Evolutionary conservation across 208 protist genomes (phyloP).

Genomic region (Acanthamoeba royreba): DNA sequence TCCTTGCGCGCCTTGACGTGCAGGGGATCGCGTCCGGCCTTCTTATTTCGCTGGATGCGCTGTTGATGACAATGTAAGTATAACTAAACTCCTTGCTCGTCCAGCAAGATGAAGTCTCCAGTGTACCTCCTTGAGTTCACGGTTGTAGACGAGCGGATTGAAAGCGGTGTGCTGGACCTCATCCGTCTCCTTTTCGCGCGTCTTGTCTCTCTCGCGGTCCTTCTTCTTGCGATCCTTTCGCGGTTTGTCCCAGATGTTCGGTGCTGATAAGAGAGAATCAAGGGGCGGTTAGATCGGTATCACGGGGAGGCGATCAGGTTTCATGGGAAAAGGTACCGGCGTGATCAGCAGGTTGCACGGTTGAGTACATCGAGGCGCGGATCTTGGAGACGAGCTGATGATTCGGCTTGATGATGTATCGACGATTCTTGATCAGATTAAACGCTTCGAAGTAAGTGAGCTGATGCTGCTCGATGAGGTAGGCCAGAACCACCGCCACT

Average conservation of each 20-base stretch:
- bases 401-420: constrained; percentile 29
- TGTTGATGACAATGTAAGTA: not conserved
- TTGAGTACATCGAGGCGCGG: not conserved
- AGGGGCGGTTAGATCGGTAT: too few species aligned
- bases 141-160: constrained; percentile 25
- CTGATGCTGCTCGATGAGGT: not conserved
- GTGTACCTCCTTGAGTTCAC: not conserved
- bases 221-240: not conserved
- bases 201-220: not conserved
- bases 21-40: not conserved
- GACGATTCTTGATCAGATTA: not conserved
- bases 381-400: not conserved
- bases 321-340: too few species aligned
- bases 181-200: not conserved
- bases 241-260: not conserved
- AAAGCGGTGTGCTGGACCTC: constrained; percentile 17
- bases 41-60: not conserved
- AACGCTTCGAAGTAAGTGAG: constrained; percentile 33
- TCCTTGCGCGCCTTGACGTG: not conserved
- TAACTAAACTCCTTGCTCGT: not conserved
- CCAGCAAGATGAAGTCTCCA: not conserved
- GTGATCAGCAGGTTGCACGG: not conserved
- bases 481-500: not conserved
- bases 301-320: too few species aligned
- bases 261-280: too few species aligned